Percentiles rank a stretch among this genome's conserved stretches.
Conservation (phyloP, 192 early-diverging fungal species). For the Bifiguratus adelaidae region DNA sequence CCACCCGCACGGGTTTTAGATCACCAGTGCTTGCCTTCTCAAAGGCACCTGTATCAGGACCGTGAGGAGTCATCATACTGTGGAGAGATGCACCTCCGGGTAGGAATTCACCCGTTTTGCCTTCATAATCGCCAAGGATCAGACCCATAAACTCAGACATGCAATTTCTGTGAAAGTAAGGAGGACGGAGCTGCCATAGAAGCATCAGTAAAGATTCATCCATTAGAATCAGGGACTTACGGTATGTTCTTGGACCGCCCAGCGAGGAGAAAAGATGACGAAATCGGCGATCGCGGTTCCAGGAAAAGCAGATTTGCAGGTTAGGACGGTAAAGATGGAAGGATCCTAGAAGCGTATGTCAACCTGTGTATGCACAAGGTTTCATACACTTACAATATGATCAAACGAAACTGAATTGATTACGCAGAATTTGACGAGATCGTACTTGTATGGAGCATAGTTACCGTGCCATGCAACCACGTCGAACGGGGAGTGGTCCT, state of each 20-base stretch:
- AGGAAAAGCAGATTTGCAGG: slow-evolving; percentile 75
- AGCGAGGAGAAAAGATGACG: slow-evolving; percentile 94
- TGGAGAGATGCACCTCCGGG: slow-evolving; percentile 88
- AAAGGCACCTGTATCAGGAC: slow-evolving; percentile 78
- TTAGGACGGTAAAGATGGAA: slow-evolving; percentile 95
- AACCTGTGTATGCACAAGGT: neutral
- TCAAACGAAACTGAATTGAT: slow-evolving; percentile 86
- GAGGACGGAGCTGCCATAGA: slow-evolving; percentile 83
- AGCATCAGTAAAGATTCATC: no score
- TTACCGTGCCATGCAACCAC: slow-evolving; percentile 99
- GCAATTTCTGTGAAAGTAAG: slow-evolving; percentile 96
- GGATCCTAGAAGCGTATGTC: slow-evolving; percentile 54
- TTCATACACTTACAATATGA: slow-evolving; percentile 50
- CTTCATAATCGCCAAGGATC: slow-evolving; percentile 88
- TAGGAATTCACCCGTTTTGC: slow-evolving; percentile 81
- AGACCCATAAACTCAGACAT: slow-evolving; percentile 99
- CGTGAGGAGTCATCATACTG: slow-evolving; percentile 84
- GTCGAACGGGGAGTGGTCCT: slow-evolving; percentile 85
- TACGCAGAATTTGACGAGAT: slow-evolving; percentile 72
- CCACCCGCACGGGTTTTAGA: slow-evolving; percentile 66
- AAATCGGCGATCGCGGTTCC: slow-evolving; percentile 88
- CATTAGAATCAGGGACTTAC: slow-evolving; percentile 28
- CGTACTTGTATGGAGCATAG: slow-evolving; percentile 92
- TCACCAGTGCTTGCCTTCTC: slow-evolving; percentile 59
- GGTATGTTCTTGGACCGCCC: slow-evolving; percentile 84